These are phyloP conservation scores for Trichoderma sp. DNA, from an alignment of 2,329 filamentous ascomycete genomes.

Conservation along the genomic window DNA sequence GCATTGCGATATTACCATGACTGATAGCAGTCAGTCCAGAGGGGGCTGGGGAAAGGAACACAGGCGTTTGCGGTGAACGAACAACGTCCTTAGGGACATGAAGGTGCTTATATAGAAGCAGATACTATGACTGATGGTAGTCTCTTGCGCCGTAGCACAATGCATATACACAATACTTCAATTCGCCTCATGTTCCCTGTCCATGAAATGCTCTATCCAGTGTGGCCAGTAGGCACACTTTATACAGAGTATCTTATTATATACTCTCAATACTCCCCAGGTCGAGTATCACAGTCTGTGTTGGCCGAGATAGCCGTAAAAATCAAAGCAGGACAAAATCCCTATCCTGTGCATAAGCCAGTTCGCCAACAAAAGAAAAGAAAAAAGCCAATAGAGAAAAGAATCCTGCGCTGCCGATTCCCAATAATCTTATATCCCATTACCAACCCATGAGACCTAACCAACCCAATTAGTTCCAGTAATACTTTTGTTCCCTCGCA, in stretches of 20 bases:
- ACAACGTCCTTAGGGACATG: background rate
- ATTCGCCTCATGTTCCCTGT: background rate
- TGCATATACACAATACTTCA: background rate
- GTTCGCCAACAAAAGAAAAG: background rate
- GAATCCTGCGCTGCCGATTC: background rate
- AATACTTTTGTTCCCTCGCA: background rate
- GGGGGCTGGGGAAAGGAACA: background rate
- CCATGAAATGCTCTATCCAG: background rate
- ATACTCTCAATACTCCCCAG: background rate
- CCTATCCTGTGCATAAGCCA: background rate
- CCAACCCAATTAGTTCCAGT: background rate
- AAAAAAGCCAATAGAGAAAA: background rate
- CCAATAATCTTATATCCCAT: background rate
- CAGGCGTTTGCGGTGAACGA: background rate
- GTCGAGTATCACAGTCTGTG: background rate
- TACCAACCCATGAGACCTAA: background rate
- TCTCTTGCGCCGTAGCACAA: background rate
- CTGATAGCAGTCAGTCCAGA: background rate
- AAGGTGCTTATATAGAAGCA: background rate
- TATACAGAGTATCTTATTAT: background rate
- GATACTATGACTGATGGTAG: background rate
- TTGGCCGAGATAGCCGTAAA: background rate
- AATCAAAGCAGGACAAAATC: background rate
- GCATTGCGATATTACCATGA: background rate
- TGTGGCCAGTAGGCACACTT: background rate